Evolutionary conservation across 2,329 filamentous ascomycete genomes (phyloP).

Genomic region (Sclerotinia minor): DNA sequence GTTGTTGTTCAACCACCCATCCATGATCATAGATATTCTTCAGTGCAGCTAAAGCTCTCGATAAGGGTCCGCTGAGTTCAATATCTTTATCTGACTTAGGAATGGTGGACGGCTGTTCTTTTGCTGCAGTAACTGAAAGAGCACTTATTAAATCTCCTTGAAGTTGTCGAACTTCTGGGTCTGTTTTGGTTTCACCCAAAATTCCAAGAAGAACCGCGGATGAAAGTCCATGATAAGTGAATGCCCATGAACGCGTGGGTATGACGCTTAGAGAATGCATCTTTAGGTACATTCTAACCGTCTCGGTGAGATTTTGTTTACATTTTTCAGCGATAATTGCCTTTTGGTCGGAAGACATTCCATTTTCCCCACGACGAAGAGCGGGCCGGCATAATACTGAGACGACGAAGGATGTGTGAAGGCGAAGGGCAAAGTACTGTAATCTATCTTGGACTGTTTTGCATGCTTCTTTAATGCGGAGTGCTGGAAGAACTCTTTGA

Average conservation of each 20-base stretch:
- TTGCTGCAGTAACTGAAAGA: conserved; percentile 63
- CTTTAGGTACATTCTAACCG: conserved; percentile 66
- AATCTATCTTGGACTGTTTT: conserved; percentile 63
- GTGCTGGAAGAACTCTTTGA: conserved; percentile 52
- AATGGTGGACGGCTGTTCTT: conserved; percentile 47
- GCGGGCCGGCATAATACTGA: conserved; percentile 65
- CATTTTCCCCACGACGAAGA: conserved; percentile 52
- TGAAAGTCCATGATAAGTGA: conserved; percentile 66
- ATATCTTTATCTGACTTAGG: conserved; percentile 40
- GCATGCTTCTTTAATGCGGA: conserved; percentile 62
- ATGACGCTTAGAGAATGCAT: conserved; percentile 69
- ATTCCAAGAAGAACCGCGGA: conserved; percentile 65
- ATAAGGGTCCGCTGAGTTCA: conserved; percentile 53
- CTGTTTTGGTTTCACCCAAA: conserved; percentile 61
- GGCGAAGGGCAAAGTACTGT: conserved; percentile 63
- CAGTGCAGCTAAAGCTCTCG: conserved; percentile 59
- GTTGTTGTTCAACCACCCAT: conserved; percentile 50
- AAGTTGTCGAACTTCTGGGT: conserved; percentile 62
- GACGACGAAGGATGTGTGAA: conserved; percentile 65
- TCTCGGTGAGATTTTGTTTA: conserved; percentile 63
- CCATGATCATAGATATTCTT: conserved; percentile 68
- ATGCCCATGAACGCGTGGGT: conserved; percentile 66
- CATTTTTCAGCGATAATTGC: conserved; percentile 57
- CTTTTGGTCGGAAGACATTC: conserved; percentile 54
- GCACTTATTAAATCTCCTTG: conserved; percentile 65